phyloP scores from a whole-genome alignment of 2,329 filamentous ascomycete species.

The Talaromyces piceae region DNA sequence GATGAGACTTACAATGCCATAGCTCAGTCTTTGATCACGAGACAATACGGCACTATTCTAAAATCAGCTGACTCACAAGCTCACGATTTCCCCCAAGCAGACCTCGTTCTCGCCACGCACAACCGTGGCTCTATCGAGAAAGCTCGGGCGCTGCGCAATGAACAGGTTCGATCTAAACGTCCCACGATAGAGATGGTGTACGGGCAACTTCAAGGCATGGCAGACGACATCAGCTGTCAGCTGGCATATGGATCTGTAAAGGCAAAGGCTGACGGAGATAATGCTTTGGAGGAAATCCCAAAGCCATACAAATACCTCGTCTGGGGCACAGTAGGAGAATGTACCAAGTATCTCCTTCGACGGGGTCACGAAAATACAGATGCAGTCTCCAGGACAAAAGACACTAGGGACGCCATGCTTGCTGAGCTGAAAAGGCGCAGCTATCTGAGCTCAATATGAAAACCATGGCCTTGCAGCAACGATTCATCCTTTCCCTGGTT shows the following conservation, averaged over 20 bases:
- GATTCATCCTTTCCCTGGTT: too few relatives aligned
- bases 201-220: conserved; percentile 53
- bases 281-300: conserved; percentile 28
- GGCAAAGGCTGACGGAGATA: conserved; percentile 15
- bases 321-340: conserved; percentile 58
- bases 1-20: conserved; percentile 66
- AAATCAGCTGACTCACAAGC: conserved; percentile 30
- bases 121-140: conserved; percentile 62
- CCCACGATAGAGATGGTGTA: conserved; percentile 43
- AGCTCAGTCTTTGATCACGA: conserved; percentile 57
- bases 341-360: conserved; percentile 63
- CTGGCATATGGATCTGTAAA: conserved; percentile 40
- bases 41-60: conserved; percentile 50
- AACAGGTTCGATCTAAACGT: conserved; percentile 33
- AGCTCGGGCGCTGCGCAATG: conserved; percentile 41
- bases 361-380: conserved; percentile 52
- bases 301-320: conserved; percentile 48
- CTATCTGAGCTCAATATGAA: neutral
- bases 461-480: neutral
- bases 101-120: conserved; percentile 71
- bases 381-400: conserved; percentile 45
- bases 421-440: conserved; percentile 39
- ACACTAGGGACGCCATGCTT: conserved; percentile 46
- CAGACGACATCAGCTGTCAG: conserved; percentile 50
- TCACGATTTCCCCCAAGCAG: conserved; percentile 45